Percentiles rank a stretch among this genome's conserved stretches.
These are phyloP conservation scores for Kwoniella sp. DNA, from an alignment of 768 basidiomycete species.

Conservation along the genomic window DNA sequence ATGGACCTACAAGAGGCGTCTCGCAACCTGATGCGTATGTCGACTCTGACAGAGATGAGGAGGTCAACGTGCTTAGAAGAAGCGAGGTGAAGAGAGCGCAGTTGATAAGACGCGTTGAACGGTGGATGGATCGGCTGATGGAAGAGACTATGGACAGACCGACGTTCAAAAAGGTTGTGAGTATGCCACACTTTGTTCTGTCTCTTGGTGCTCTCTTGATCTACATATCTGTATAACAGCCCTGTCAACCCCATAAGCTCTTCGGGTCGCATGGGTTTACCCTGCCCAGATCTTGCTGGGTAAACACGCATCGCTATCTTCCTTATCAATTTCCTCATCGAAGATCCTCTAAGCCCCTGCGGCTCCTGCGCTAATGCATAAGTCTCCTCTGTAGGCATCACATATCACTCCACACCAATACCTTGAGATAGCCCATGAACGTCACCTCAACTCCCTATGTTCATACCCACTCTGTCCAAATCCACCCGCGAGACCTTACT, in stretches of 20 bases:
- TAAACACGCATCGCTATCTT: too few species aligned
- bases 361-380: not conserved
- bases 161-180: constrained; percentile 46
- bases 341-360: not conserved
- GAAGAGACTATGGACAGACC: constrained; percentile 40
- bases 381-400: constrained; percentile 18
- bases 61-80: not conserved
- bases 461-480: constrained; percentile 50
- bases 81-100: constrained; percentile 26
- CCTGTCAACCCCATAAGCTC: too few species aligned
- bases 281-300: not conserved
- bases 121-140: constrained; percentile 51
- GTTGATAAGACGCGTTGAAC: constrained; percentile 40
- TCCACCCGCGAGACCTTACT: constrained; percentile 36
- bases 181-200: too few species aligned
- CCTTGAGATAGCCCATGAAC: constrained; percentile 46
- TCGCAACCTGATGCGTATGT: too few species aligned
- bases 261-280: too few species aligned
- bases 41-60: not conserved
- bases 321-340: not conserved
- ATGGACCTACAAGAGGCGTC: too few species aligned
- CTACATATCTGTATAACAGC: too few species aligned
- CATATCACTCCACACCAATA: constrained; percentile 48
- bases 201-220: too few species aligned
- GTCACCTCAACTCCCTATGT: constrained; percentile 49